Conservation (phyloP, 1,139 yeast genomes). For the Yamadazyma aaseri region DNA sequence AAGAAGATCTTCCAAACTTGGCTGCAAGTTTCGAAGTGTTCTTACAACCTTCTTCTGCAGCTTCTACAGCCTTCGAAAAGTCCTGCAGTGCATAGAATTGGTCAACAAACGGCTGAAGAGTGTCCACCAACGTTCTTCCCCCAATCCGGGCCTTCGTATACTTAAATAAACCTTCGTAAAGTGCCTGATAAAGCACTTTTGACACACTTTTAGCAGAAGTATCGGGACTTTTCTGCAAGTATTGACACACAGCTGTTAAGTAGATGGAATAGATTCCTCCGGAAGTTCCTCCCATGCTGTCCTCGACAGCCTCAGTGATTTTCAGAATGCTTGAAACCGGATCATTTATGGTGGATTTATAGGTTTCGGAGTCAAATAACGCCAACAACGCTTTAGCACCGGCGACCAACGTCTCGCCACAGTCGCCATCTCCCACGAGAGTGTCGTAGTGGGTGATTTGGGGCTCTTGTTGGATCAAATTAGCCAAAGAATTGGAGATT, state of each 20-base stretch:
- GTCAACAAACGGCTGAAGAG: slow-evolving; percentile 82
- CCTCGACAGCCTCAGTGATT: slow-evolving; percentile 75
- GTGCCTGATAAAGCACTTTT: slow-evolving; percentile 32
- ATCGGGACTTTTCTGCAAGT: slow-evolving; percentile 31
- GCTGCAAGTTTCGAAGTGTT: slow-evolving; percentile 74
- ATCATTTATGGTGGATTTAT: slow-evolving; percentile 28
- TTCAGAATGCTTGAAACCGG: slow-evolving; percentile 48
- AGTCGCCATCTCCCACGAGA: slow-evolving; percentile 94
- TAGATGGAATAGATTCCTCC: slow-evolving; percentile 90
- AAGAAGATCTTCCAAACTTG: slow-evolving; percentile 90
- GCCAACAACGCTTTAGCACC: slow-evolving; percentile 75
- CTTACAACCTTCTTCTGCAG: slow-evolving; percentile 76
- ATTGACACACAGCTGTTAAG: slow-evolving; percentile 46
- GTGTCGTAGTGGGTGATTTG: slow-evolving; percentile 83
- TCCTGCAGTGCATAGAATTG: slow-evolving; percentile 51
- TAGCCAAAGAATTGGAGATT: slow-evolving; percentile 51
- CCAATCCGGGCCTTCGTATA: slow-evolving; percentile 89
- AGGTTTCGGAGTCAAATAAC: slow-evolving; percentile 44
- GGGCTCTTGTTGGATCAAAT: slow-evolving; percentile 61
- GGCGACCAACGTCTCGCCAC: slow-evolving; percentile 84
- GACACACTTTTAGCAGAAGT: slow-evolving; percentile 32
- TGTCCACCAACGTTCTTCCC: slow-evolving; percentile 87
- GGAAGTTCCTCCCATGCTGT: slow-evolving; percentile 94
- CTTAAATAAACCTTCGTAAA: slow-evolving; percentile 49
- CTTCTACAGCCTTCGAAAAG: slow-evolving; percentile 57